Evolutionary conservation across 2,329 filamentous ascomycete genomes (phyloP).

Genomic region (Colletotrichum lindemuthianum): DNA sequence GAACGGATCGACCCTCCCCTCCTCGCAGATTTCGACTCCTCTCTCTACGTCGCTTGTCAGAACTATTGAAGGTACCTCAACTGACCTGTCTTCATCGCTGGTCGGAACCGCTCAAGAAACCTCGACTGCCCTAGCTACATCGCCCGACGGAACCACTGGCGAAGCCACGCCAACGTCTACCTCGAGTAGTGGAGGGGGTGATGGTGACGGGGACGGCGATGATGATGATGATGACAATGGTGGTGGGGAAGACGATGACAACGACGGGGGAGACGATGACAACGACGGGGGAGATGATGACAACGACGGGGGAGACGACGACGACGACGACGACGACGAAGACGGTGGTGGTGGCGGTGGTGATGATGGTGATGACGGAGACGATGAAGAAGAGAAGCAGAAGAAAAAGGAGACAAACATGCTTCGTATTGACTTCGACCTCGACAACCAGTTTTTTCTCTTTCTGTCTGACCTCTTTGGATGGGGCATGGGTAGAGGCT

Average conservation of each 20-base stretch:
- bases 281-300: neutral
- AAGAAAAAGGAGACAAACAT: constrained; percentile 1
- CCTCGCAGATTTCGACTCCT: neutral
- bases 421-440: constrained; percentile 14
- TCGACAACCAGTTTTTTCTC: constrained; percentile 1
- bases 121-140: neutral
- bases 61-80: neutral
- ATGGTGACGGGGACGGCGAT: neutral
- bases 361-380: neutral
- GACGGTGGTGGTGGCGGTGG: neutral
- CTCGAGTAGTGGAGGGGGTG: neutral
- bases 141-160: neutral
- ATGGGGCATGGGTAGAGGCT: neutral
- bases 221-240: neutral
- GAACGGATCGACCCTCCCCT: neutral
- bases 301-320: neutral
- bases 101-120: neutral
- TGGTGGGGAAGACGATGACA: neutral
- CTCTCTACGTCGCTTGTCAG: neutral
- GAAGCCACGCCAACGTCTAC: no score
- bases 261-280: neutral
- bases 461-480: constrained; percentile 9
- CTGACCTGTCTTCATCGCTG: neutral
- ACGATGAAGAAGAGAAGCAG: constrained; percentile 3
- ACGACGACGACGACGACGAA: neutral